Base-by-base conservation (phyloP, 176 grass and related monocot genomes). In the Rhynchospora pubera region DNA sequence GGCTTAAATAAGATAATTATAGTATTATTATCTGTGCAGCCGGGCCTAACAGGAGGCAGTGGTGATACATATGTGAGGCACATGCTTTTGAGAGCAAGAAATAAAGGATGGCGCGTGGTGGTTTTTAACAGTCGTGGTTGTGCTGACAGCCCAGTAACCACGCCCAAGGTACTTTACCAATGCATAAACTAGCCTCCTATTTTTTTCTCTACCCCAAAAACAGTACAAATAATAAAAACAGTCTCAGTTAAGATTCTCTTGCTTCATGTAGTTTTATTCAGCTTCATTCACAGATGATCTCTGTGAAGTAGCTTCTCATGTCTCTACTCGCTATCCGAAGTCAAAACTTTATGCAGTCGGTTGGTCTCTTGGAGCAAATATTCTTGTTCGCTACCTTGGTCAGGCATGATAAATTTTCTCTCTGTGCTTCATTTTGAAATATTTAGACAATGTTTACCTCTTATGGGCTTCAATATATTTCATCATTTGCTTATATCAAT, bases 331-430 rank as follows among this genome's bases (percentile, higher is more conserved):
- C 46, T 93, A 94, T 34, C 87, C 92, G 57, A 70, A 88, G 23
- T 91, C 92, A 84, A 89, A 94, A 65, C 66, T 98, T 12, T 94
- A 98, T 91, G 92, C 92, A 44, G 83, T 61, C 23, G 95, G 95
- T 34, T 98, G 95, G 95, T 98, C 92, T 69, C 90, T 98, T 87
- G 95, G 92, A 86, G 95, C 95, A 85, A 98, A 98, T 90, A 94
- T 98, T 90, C 95, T 98, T 66, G 95, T 98, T 79, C 90, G 88
- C 68, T 98, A 98, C 85, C 88, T 98, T 72, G 95, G 95, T 21
- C 89, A 98, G 89, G 95, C 89, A 73, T 89, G 80, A 58, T 84
- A 72, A 15, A 57, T 74, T 73, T 22, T 50, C 26, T 48, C 75
- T 81, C 59, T 81, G 22, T 75, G 14, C 6, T 30, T 63, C 58